Base-by-base conservation (phyloP, 1,284 basidiomycete genomes). In the Naganishia sp. region DNA sequence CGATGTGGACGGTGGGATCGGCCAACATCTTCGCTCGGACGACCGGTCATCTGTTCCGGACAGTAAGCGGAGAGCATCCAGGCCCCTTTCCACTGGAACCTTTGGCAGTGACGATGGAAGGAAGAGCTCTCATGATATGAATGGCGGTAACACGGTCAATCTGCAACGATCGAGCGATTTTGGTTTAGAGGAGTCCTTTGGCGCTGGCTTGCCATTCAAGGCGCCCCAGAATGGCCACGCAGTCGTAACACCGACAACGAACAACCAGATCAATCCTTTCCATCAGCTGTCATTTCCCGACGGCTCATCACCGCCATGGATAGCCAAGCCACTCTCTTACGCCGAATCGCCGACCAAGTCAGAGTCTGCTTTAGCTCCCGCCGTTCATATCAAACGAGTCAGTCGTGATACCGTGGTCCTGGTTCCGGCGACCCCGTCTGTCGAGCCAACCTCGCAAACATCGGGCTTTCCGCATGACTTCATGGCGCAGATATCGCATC, bases 341-440 rank as follows among this genome's bases (percentile, higher is more conserved):
- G n/a, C 16, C 39, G 33, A 61, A 6, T n/a, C 23, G 3, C 13
- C 31, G 23, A 6, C 2, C 5, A 15, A 16, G 11, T 33, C 59
- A 23, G 33, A 55, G n/a, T 45, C 48, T n/a, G 45, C 64, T 13
- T 50, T 49, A 31, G 55, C 44, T 16, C 64, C 73, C 28, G 69
- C 73, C 3, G 66, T 77, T 5, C 77, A 76, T 57, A 73, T 78
- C 64, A 75, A 74, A 33, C 74, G 73, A 65, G 77, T 78, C 9
- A 75, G 72, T 6, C 65, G 68, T n/a, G 70, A 72, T 44, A 66
- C 65, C 5, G 75, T 78, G 1, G 68, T 72, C 33, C 53, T 78
- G 42, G 69, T 70, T 1, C 65, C 73, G 23, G 57, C 59, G 11
- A 54, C 59, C 13, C 57, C 57, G 15, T 43, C 33, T n/a, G 25